Evolutionary conservation across 2,329 filamentous ascomycete species (phyloP).

Genomic region (Ophiocordyceps australis): DNA sequence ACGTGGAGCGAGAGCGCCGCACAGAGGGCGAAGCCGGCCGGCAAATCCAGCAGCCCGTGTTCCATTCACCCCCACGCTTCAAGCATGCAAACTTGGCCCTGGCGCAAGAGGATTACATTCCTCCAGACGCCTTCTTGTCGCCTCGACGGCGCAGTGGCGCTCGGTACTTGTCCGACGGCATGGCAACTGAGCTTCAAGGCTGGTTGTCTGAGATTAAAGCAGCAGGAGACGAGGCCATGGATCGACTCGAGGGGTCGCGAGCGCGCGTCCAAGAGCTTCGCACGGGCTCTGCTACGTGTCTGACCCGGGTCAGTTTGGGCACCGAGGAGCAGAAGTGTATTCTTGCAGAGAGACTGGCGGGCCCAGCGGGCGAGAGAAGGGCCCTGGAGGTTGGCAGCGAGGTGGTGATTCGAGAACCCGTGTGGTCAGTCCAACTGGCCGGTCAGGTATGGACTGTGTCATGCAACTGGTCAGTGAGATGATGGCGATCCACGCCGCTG

Average conservation of each 20-base stretch:
- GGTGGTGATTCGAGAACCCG: slow-evolving; percentile 15
- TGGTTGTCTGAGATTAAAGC: slow-evolving; percentile 22
- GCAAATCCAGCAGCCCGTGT: slow-evolving; percentile 15
- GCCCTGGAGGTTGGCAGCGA: slow-evolving; percentile 11
- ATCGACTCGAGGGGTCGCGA: slow-evolving; percentile 2
- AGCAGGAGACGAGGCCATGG: slow-evolving; percentile 9
- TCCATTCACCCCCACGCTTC: slow-evolving; percentile 20
- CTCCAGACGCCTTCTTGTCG: slow-evolving; percentile 15
- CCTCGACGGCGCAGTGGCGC: slow-evolving; percentile 16
- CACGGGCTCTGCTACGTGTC: slow-evolving; percentile 4
- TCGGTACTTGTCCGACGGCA: slow-evolving; percentile 16
- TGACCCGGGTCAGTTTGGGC: slow-evolving; percentile 19
- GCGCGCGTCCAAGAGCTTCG: slow-evolving; percentile 4
- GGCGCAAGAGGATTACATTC: slow-evolving; percentile 5
- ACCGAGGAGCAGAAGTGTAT: too few relatives aligned
- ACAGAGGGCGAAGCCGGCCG: background rate
- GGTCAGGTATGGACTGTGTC: slow-evolving; percentile 17
- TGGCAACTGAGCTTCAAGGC: slow-evolving; percentile 19
- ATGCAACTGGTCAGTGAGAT: slow-evolving; percentile 19
- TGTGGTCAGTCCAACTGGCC: slow-evolving; percentile 18
- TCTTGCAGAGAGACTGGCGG: too few relatives aligned
- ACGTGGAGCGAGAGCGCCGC: background rate
- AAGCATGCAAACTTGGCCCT: slow-evolving; percentile 11
- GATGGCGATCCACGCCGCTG: too few relatives aligned
- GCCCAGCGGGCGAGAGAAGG: slow-evolving; percentile 12